Evolutionary conservation across 2,329 filamentous ascomycete genomes (phyloP).

Genomic region (Exophiala xenobiotica): DNA sequence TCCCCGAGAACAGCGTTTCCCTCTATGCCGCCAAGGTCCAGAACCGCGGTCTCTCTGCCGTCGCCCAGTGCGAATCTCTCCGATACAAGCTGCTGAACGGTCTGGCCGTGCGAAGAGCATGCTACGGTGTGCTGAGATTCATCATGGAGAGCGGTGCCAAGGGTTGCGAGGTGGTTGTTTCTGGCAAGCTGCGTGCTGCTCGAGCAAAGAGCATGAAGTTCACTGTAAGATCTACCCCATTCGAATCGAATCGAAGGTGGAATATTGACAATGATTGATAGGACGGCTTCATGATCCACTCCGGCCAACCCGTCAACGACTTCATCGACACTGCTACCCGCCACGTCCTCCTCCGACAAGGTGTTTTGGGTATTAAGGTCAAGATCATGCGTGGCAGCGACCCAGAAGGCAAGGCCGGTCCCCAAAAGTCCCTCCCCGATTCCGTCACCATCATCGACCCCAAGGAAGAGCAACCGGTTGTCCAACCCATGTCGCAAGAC

Average conservation of each 20-base stretch:
- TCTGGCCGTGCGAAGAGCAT: constrained; percentile 95
- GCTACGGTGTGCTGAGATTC: constrained; percentile 99
- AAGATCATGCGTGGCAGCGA: constrained; percentile 99
- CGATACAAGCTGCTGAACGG: constrained; percentile 99
- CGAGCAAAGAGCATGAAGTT: constrained; percentile 99
- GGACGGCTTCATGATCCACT: constrained; percentile 99
- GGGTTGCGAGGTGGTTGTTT: constrained; percentile 99
- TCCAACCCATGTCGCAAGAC: constrained; percentile 96
- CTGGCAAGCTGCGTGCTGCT: constrained; percentile 96
- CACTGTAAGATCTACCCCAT: constrained; percentile 66
- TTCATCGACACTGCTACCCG: constrained; percentile 99
- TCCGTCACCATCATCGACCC: constrained; percentile 99
- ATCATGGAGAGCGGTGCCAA: constrained; percentile 99
- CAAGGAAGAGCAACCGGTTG: constrained; percentile 96
- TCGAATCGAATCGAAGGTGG: neutral
- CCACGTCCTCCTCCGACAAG: constrained; percentile 99
- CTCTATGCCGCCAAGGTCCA: constrained; percentile 99
- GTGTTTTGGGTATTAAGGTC: constrained; percentile 99
- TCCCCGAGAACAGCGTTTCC: constrained; percentile 99
- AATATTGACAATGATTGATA: constrained; percentile 32
- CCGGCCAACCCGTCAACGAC: constrained; percentile 97
- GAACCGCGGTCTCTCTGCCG: constrained; percentile 99
- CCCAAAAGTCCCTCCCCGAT: constrained; percentile 95
- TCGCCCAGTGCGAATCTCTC: constrained; percentile 99
- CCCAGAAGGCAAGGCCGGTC: constrained; percentile 97